These are phyloP conservation scores for Basipetospora sp. DNA, from an alignment of 2,329 filamentous ascomycete species.

Conservation along the genomic window DNA sequence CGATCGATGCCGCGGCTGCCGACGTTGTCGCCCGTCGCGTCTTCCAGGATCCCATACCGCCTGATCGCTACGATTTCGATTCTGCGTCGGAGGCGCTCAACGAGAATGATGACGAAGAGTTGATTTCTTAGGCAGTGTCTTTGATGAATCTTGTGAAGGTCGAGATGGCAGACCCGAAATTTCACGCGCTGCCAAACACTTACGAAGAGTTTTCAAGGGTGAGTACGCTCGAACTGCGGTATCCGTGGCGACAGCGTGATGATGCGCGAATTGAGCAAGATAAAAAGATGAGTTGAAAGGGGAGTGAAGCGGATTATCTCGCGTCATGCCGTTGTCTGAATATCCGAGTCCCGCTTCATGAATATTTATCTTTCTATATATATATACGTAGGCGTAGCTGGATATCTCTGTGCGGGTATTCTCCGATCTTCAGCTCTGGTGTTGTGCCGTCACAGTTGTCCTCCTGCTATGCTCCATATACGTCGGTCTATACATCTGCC, in stretches of 20 bases:
- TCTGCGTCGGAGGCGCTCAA: background rate
- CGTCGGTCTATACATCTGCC: background rate
- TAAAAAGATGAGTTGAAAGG: background rate
- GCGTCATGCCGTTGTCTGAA: too few relatives aligned
- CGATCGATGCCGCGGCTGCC: constrained; percentile 1
- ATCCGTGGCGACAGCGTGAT: constrained; percentile 1
- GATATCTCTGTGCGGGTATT: too few relatives aligned
- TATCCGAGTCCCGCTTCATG: too few relatives aligned
- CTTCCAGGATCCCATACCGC: constrained; percentile 1
- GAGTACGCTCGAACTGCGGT: background rate
- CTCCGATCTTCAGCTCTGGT: too few relatives aligned
- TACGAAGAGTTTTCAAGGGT: background rate
- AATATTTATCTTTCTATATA: too few relatives aligned
- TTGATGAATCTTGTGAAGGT: background rate
- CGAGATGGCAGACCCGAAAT: constrained; percentile 1
- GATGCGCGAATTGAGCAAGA: background rate
- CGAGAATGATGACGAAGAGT: background rate
- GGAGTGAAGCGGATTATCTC: too few relatives aligned
- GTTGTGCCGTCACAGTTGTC: too few relatives aligned
- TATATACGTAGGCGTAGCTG: too few relatives aligned
- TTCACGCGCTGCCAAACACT: constrained; percentile 1
- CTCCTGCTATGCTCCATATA: too few relatives aligned
- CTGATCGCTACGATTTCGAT: constrained; percentile 5
- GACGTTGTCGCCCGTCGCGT: background rate
- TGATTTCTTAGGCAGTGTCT: background rate